Conservation (phyloP, 495 filamentous ascomycete species). For the Trichoderma gamsii region DNA sequence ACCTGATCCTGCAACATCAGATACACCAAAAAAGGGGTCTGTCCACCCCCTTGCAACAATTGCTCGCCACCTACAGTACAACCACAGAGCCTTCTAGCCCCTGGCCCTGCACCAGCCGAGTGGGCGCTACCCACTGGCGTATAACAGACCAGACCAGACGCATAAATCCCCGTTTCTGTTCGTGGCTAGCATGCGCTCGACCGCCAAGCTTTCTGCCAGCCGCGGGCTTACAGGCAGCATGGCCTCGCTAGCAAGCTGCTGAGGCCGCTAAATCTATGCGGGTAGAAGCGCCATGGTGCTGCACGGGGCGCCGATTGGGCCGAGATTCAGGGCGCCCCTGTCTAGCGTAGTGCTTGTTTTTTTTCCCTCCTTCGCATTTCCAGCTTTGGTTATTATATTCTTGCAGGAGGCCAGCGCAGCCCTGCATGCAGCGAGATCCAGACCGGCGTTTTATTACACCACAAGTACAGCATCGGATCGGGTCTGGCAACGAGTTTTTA, state of each 20-base stretch:
- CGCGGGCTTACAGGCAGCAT: not conserved
- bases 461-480: too few relatives aligned
- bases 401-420: not conserved
- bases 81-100: too few relatives aligned
- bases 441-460: not conserved
- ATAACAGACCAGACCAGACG: not conserved
- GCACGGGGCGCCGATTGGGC: not conserved
- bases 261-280: not conserved
- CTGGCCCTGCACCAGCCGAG: too few relatives aligned
- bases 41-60: not conserved
- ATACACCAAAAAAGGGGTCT: not conserved
- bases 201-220: constrained; percentile 8
- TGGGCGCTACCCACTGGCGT: too few relatives aligned
- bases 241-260: not conserved
- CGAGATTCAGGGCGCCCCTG: not conserved
- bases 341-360: constrained; percentile 9
- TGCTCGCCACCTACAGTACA: too few relatives aligned
- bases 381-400: not conserved
- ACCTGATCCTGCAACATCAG: not conserved
- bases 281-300: not conserved
- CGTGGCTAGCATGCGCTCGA: not conserved
- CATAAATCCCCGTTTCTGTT: not conserved
- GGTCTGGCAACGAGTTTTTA: too few relatives aligned
- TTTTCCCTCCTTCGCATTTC: not conserved
- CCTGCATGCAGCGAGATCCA: not conserved